These are phyloP conservation scores for Acacia concinna DNA, from an alignment of 331 rosid genomes.

Conservation along the genomic window DNA sequence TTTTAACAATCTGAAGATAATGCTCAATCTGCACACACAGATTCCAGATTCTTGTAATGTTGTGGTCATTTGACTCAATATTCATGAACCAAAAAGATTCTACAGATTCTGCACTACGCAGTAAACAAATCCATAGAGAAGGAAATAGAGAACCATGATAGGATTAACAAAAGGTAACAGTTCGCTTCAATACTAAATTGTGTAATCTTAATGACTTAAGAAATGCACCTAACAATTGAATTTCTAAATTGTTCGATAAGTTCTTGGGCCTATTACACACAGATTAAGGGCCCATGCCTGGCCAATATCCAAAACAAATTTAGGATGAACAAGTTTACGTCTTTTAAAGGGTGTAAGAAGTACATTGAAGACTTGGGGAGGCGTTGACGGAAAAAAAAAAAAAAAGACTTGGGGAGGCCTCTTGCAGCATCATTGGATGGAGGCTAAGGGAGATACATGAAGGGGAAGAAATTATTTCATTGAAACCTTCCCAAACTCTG, in stretches of 20 bases:
- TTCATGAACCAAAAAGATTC: slow-evolving; percentile 24
- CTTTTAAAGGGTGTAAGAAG: slow-evolving; percentile 16
- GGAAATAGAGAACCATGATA: slow-evolving; percentile 13
- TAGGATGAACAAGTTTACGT: slow-evolving; percentile 8
- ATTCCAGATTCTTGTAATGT: slow-evolving; percentile 20
- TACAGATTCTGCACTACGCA: neutral
- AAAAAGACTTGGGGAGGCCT: neutral
- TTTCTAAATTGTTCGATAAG: neutral
- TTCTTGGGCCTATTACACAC: neutral
- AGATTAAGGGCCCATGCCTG: neutral
- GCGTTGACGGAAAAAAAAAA: too few relatives aligned
- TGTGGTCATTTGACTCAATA: slow-evolving; percentile 12
- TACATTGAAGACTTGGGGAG: neutral
- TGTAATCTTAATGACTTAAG: slow-evolving; percentile 9
- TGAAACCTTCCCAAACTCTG: neutral
- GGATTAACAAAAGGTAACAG: slow-evolving; percentile 10
- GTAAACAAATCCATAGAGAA: slow-evolving; percentile 35
- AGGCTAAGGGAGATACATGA: neutral
- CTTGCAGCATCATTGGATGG: neutral
- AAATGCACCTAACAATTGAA: neutral
- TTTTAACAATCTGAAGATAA: slow-evolving; percentile 90
- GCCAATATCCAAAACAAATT: slow-evolving; percentile 14
- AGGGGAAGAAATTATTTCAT: neutral
- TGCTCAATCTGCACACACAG: slow-evolving; percentile 77
- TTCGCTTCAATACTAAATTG: slow-evolving; percentile 8